Percentiles rank a stretch among this genome's conserved stretches.
phyloP scores from a whole-genome alignment of 441 rosid genomes.

The Pelargonium cotyledonis region DNA sequence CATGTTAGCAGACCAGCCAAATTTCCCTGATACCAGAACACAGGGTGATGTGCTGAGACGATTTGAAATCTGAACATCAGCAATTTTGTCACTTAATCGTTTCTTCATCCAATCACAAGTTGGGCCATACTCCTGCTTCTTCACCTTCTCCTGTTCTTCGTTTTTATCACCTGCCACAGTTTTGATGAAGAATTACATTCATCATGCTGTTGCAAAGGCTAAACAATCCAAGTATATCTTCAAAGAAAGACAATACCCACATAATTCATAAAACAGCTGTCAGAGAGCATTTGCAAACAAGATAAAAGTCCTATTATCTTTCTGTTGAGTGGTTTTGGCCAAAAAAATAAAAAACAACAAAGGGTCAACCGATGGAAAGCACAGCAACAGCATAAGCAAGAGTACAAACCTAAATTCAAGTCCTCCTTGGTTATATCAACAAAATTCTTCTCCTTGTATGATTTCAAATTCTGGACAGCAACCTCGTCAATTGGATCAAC shows the following conservation, averaged over 20 bases:
- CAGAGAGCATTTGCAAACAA: too few species aligned
- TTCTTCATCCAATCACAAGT: constrained; percentile 94
- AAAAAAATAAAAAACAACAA: background rate
- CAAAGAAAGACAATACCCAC: too few species aligned
- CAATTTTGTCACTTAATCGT: constrained; percentile 89
- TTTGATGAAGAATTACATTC: background rate
- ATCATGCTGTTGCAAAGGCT: background rate
- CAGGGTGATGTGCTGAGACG: constrained; percentile 91
- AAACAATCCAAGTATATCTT: too few species aligned
- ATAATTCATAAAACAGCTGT: too few species aligned
- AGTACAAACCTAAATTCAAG: constrained; percentile 69
- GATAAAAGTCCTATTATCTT: too few species aligned
- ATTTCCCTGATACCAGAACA: constrained; percentile 92
- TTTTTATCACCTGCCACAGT: constrained; percentile 69
- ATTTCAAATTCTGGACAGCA: constrained; percentile 89
- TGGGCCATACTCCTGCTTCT: constrained; percentile 62
- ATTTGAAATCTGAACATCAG: constrained; percentile 86
- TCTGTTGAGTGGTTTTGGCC: too few species aligned
- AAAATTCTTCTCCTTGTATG: constrained; percentile 93
- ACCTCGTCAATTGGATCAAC: constrained; percentile 98
- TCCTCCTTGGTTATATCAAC: constrained; percentile 98
- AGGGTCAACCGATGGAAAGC: background rate
- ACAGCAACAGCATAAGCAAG: background rate
- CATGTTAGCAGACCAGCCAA: constrained; percentile 99
- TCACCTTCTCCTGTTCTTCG: constrained; percentile 80